Percentiles rank a stretch among this genome's conserved stretches.
These are phyloP conservation scores for Leptodontidium sp. DNA, from an alignment of 2,329 filamentous ascomycete species.

Conservation along the genomic window DNA sequence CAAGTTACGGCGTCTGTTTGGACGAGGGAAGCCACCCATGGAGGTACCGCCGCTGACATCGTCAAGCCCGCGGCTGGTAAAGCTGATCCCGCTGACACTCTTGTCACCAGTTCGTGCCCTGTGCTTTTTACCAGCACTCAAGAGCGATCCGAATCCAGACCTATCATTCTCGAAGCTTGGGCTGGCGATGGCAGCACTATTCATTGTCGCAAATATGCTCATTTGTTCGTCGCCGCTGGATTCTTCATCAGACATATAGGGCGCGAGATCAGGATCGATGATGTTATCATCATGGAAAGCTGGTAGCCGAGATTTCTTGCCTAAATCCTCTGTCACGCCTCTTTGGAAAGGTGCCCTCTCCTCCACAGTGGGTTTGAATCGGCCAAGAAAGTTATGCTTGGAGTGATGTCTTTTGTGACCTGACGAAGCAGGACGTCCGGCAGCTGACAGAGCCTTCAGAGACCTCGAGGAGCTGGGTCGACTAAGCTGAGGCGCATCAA, in stretches of 20 bases:
- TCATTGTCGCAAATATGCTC: constrained; percentile 80
- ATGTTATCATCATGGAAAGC: constrained; percentile 99
- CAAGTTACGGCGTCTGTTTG: constrained; percentile 78
- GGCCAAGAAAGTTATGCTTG: constrained; percentile 82
- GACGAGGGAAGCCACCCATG: constrained; percentile 66
- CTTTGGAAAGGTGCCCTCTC: constrained; percentile 90
- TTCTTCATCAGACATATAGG: constrained; percentile 93
- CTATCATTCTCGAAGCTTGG: constrained; percentile 79
- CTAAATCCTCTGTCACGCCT: constrained; percentile 72
- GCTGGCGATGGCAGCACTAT: constrained; percentile 70
- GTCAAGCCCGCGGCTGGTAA: constrained; percentile 71
- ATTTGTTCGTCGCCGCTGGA: constrained; percentile 94
- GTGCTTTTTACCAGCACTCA: constrained; percentile 78
- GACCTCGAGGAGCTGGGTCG: constrained; percentile 96
- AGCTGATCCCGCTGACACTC: constrained; percentile 74
- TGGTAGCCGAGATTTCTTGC: constrained; percentile 73
- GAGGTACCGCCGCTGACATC: constrained; percentile 64
- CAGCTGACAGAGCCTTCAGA: constrained; percentile 73
- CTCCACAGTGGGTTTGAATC: constrained; percentile 75
- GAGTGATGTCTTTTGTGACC: constrained; percentile 88
- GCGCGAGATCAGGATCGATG: constrained; percentile 93
- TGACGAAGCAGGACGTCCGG: constrained; percentile 76
- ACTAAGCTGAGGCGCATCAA: constrained; percentile 82
- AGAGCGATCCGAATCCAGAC: constrained; percentile 71
- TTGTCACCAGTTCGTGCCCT: constrained; percentile 77